Percentiles rank a stretch among this genome's conserved stretches.
These are phyloP conservation scores for Citrus glauca DNA, from an alignment of 345 rosid species.

Conservation along the genomic window DNA sequence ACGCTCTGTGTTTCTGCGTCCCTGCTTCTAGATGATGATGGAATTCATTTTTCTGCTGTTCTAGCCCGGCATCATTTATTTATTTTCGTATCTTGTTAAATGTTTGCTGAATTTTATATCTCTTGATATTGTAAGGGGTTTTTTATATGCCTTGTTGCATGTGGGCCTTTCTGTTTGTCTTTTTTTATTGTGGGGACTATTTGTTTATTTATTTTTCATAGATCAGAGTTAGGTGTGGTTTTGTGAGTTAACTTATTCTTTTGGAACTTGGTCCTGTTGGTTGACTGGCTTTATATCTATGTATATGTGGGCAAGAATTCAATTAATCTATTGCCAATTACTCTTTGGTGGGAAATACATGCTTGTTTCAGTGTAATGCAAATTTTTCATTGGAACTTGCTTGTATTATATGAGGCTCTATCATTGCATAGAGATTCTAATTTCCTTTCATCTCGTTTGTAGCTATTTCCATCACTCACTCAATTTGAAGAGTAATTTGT, in stretches of 20 bases:
- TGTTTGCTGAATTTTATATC: neutral
- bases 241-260: constrained; percentile 15
- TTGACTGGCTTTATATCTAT: constrained; percentile 19
- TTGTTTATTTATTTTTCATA: neutral
- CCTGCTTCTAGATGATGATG: neutral
- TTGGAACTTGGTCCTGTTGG: constrained; percentile 24
- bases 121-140: neutral
- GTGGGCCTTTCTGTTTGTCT: constrained; percentile 11
- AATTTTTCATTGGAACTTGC: neutral
- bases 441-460: neutral
- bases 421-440: neutral
- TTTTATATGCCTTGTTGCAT: neutral
- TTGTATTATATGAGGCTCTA: neutral
- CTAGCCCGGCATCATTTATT: neutral
- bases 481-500: neutral
- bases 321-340: neutral
- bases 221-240: constrained; percentile 27
- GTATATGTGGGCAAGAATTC: neutral
- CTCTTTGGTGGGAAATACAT: constrained; percentile 14
- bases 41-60: neutral
- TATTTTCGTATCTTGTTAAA: neutral
- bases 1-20: neutral
- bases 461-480: neutral
- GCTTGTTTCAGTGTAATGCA: neutral
- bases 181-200: constrained; percentile 2